A percentile compares a stretch with the other conserved stretches of the same genome.
These are phyloP conservation scores for Hysterangium stoloniferum DNA, from an alignment of 768 basidiomycete species.

Conservation along the genomic window DNA sequence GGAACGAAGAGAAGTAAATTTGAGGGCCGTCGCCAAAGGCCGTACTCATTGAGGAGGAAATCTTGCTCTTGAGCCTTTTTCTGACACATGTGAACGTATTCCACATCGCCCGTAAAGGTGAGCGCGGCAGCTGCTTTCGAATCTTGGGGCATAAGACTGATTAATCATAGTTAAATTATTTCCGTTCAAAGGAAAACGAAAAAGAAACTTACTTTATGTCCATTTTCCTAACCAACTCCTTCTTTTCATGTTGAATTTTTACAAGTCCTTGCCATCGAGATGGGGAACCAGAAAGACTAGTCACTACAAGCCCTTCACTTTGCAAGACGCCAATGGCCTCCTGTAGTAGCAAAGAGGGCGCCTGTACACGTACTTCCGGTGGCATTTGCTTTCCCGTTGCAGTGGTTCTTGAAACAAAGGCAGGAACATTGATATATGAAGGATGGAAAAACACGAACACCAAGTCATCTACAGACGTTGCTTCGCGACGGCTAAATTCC, in stretches of 20 bases:
- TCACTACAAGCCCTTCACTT: conserved; percentile 38
- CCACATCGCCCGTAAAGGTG: conserved; percentile 46
- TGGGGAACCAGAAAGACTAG: conserved; percentile 23
- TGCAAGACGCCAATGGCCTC: conserved; percentile 35
- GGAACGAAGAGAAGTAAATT: too few species aligned
- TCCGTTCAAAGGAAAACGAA: background rate
- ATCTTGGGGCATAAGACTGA: conserved; percentile 36
- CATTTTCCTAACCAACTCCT: conserved; percentile 20
- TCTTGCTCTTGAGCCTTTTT: conserved; percentile 36
- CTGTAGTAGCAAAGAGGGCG: conserved; percentile 24
- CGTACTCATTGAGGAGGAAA: conserved; percentile 51
- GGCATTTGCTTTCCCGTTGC: background rate
- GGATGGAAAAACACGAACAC: conserved; percentile 40
- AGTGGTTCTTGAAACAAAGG: conserved; percentile 19
- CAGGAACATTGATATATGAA: conserved; percentile 35
- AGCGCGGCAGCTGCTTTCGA: conserved; percentile 47
- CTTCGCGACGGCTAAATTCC: conserved; percentile 40
- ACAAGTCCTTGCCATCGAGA: conserved; percentile 47
- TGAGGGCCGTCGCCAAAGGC: conserved; percentile 57
- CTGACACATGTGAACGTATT: conserved; percentile 37
- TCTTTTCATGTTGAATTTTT: conserved; percentile 31
- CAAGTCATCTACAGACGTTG: conserved; percentile 27
- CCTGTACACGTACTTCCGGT: conserved; percentile 14
- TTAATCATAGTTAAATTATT: background rate
- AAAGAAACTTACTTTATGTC: conserved; percentile 19